Conservation (phyloP, 495 filamentous ascomycete genomes). For the Mycothermus thermophilus region DNA sequence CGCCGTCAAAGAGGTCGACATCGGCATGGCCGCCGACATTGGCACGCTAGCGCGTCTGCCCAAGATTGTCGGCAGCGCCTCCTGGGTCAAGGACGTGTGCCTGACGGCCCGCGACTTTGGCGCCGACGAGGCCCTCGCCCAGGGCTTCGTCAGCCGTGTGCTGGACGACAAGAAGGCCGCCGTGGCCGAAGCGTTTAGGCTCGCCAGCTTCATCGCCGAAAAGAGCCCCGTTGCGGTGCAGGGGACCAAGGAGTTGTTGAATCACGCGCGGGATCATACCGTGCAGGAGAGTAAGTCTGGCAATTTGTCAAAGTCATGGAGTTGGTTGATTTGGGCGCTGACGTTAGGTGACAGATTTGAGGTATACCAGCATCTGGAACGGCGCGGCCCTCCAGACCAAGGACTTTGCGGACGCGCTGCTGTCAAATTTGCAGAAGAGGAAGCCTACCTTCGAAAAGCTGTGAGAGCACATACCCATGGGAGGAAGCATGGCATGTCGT, state of each 20-base stretch:
- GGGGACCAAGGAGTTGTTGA: constrained; percentile 86
- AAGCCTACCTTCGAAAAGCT: constrained; percentile 81
- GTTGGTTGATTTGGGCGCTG: no score
- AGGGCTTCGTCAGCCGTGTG: constrained; percentile 77
- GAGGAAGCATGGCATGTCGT: no score
- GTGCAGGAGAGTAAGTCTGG: constrained; percentile 59
- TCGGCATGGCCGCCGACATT: constrained; percentile 86
- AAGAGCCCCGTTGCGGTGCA: constrained; percentile 90
- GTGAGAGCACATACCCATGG: no score
- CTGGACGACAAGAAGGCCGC: constrained; percentile 48
- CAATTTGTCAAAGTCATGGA: no score
- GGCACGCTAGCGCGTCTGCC: constrained; percentile 78
- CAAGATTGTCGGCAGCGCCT: constrained; percentile 59
- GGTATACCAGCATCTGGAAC: constrained; percentile 84
- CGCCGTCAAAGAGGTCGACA: constrained; percentile 87
- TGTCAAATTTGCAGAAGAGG: constrained; percentile 63
- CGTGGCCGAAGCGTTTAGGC: constrained; percentile 46
- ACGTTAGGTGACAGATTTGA: constrained; percentile 45
- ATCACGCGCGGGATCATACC: constrained; percentile 66
- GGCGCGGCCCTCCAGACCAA: constrained; percentile 62
- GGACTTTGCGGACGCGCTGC: constrained; percentile 60
- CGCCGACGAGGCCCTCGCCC: constrained; percentile 62
- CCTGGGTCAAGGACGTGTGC: constrained; percentile 88
- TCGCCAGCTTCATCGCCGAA: constrained; percentile 52
- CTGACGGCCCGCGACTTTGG: constrained; percentile 65